Base-by-base conservation (phyloP, 768 basidiomycete genomes). In the Naematelia aurantialba region DNA sequence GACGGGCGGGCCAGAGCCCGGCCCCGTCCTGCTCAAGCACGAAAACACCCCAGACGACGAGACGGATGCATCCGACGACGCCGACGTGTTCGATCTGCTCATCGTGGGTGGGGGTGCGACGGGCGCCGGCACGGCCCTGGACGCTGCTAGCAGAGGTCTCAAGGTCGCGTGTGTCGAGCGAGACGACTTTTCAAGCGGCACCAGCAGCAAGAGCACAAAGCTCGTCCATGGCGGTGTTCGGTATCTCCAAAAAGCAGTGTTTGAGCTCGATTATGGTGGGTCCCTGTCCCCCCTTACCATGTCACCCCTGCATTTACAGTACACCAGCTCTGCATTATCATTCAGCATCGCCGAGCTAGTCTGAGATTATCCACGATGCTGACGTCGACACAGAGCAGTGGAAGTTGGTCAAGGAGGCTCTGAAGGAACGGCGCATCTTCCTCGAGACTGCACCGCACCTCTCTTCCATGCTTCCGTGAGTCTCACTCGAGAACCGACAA, bases 151-250 rank as follows among this genome's bases (percentile, higher is more conserved):
- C 70, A 80, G 94, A 57, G 93, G 96, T 0, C 81, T 99, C 45
- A 89, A 85, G 73, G 94, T 98, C 13, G 94, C 90, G 0, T 80
- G 98, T 59, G 92, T 97, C 0, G 94, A 99, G 70, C 80, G 91
- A 47, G 88, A 89, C 63, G 94, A 99, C 74, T 99, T 94, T 63
- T 84, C 86, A 67, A 83, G 89, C 22, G 93, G 93, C 17, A 96
- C 94, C 0, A 94, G 91, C 0, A 94, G 91, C 4, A 98, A 98
- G 74, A 92, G 91, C 5, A 98, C 96, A 0, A 98, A 99, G 76
- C 86, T 99, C 53, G 94, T 99, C 0, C 96, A 99, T 78, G 94
- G 94, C 14, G 94, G 94, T 39, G 94, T 98, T 1, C 85, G 94
- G 1, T 99, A 99, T 77, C 84, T 99, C 11, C 94, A 99, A 72